Evolutionary conservation across 345 rosid genomes (phyloP).

Genomic region (Rhodamnia rubescens): DNA sequence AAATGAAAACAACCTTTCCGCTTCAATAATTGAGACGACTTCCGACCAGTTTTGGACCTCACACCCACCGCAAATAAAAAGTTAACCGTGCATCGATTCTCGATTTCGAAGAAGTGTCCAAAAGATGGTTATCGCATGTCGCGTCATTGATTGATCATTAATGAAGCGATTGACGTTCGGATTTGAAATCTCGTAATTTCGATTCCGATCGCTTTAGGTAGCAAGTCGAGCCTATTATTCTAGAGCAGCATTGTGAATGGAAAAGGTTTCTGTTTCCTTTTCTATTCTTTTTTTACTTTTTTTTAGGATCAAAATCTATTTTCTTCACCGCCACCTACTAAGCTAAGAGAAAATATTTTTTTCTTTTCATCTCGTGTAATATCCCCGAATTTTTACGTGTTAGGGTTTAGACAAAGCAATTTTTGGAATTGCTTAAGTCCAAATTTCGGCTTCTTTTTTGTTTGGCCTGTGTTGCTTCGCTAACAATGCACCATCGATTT

Average conservation of each 20-base stretch:
- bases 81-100: neutral
- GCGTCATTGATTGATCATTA: neutral
- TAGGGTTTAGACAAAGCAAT: no score
- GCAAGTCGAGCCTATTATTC: no score
- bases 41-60: neutral
- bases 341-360: no score
- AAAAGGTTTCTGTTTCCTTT: accelerated
- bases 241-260: neutral
- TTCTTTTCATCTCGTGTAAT: accelerated
- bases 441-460: no score
- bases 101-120: no score
- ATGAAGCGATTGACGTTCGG: neutral
- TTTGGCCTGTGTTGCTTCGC: no score
- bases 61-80: neutral
- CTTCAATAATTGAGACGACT: neutral
- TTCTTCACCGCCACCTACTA: no score
- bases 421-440: no score
- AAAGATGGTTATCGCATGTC: neutral
- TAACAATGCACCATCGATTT: neutral
- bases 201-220: neutral
- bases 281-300: no score
- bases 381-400: no score
- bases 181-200: neutral
- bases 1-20: neutral
- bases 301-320: accelerated